phyloP scores from a whole-genome alignment of 805 yeast species.

The Candida caryicola region DNA sequence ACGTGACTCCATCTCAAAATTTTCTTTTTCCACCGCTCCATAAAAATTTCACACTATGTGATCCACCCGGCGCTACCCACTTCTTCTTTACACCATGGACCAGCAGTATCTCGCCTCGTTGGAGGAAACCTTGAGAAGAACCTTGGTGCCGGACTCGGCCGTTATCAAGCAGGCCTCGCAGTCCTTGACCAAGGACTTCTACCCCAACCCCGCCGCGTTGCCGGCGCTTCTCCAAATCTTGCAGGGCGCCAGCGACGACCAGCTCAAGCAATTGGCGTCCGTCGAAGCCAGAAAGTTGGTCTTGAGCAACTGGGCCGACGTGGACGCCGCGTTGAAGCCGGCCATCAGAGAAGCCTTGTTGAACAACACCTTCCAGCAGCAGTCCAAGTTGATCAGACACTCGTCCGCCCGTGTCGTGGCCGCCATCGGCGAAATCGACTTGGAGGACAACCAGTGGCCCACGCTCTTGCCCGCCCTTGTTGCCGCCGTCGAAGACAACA shows the following conservation, averaged over 20 bases:
- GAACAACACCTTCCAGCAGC: slow-evolving; percentile 65
- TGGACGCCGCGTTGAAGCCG: slow-evolving; percentile 49
- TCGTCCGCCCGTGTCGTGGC: slow-evolving; percentile 86
- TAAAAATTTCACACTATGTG: background rate
- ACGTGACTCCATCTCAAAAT: slow-evolving; percentile 9
- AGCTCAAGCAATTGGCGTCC: slow-evolving; percentile 88
- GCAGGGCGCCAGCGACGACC: slow-evolving; percentile 65
- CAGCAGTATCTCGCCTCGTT: slow-evolving; percentile 64
- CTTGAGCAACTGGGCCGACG: slow-evolving; percentile 61
- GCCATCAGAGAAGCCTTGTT: slow-evolving; percentile 68
- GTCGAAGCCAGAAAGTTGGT: slow-evolving; percentile 92
- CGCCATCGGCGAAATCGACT: slow-evolving; percentile 75
- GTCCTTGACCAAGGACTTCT: slow-evolving; percentile 69
- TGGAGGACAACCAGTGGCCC: slow-evolving; percentile 66
- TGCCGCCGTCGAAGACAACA: slow-evolving; percentile 48
- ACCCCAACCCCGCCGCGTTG: slow-evolving; percentile 64
- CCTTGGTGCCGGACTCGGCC: slow-evolving; percentile 76
- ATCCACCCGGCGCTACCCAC: background rate
- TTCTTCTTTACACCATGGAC: slow-evolving; percentile 49
- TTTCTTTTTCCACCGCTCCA: background rate
- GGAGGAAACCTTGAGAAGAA: slow-evolving; percentile 75
- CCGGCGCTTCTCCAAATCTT: slow-evolving; percentile 82
- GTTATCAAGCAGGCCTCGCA: slow-evolving; percentile 81
- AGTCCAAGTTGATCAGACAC: slow-evolving; percentile 71
- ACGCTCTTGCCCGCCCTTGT: slow-evolving; percentile 71